phyloP scores from a whole-genome alignment of 2,329 filamentous ascomycete genomes.

The Exophiala viscosa region DNA sequence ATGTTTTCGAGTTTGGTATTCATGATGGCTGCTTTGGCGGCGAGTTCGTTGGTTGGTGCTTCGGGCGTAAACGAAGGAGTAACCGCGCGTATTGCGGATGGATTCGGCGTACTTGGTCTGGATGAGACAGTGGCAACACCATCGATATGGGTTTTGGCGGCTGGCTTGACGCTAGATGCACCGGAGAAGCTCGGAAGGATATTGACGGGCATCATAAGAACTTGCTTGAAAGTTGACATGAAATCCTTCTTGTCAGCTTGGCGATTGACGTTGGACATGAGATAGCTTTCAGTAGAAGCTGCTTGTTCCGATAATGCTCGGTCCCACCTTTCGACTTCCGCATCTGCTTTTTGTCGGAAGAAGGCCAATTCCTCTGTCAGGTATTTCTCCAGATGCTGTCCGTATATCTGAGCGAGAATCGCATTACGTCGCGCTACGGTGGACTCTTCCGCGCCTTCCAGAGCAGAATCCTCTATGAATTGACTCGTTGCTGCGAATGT shows the following conservation, averaged over 20 bases:
- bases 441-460: conserved; percentile 56
- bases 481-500: conserved; percentile 82
- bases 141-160: conserved; percentile 30
- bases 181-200: conserved; percentile 70
- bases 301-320: conserved; percentile 88
- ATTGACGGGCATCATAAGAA: conserved; percentile 98
- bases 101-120: conserved; percentile 31
- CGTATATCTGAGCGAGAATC: conserved; percentile 71
- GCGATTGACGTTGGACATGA: conserved; percentile 91
- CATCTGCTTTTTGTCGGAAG: conserved; percentile 72
- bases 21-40: conserved; percentile 97
- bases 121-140: conserved; percentile 23
- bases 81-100: conserved; percentile 33
- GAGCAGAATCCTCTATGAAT: conserved; percentile 68
- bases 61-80: conserved; percentile 53
- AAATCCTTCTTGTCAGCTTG: conserved; percentile 97
- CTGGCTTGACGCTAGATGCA: conserved; percentile 39
- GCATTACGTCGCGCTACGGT: conserved; percentile 64
- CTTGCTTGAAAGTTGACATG: conserved; percentile 92
- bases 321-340: conserved; percentile 81
- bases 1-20: conserved; percentile 91
- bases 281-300: conserved; percentile 84
- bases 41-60: conserved; percentile 83
- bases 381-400: conserved; percentile 90
- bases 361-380: conserved; percentile 84